Evolutionary conservation across 1,139 yeast genomes (phyloP), one percentile per base, ranked within the genome.

Genomic region (Suhomyces chickasaworum): DNA sequence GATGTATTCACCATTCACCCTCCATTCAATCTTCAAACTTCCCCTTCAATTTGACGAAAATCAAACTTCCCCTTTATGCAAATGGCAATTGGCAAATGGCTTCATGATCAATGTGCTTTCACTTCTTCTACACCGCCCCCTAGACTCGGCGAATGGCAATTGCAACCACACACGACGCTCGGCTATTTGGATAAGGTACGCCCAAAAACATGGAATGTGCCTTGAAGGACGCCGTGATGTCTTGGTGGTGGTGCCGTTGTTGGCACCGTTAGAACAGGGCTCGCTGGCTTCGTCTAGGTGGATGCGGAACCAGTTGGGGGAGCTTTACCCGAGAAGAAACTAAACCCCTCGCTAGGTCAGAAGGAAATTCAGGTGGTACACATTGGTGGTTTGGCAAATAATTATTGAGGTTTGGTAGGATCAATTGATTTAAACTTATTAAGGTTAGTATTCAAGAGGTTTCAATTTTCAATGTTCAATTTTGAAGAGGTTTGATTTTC

Each of bases 251-350:
- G 37, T 35, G 27, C 29, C 37, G 29, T 35, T 35, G 37, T 29
- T 13, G 37, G 37, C 37, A 35, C 37, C 37, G 37, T 35, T 35
- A 34, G 37, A 23, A 23, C 37, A 35, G 37, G 37, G 37, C 36
- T 33, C 36, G 23, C 35, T 16, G 35, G 29, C 32, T 25, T 25
- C 29, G 29, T 25, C 29, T 25, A 25, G 13, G 29, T 25, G 29
- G 29, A 25, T 25, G 13, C 29, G 7, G 22, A 25, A 25, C 29
- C 10, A 25, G 13, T 25, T 25, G 12, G 29, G 29, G 29, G 29
- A 25, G 29, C 29, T 25, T 25, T 25, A 25, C 29, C 29, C 29
- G 29, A 25, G 29, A 4, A 12, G 29, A 12, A 25, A 25, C 29
- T 25, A 25, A 25, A 25, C 29, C 29, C 29, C 29, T 25, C 29